A percentile compares a stretch with the other conserved stretches of the same genome.
Evolutionary conservation across 1,284 basidiomycete species (phyloP).

Genomic region (Cryptococcus jaspeensis): DNA sequence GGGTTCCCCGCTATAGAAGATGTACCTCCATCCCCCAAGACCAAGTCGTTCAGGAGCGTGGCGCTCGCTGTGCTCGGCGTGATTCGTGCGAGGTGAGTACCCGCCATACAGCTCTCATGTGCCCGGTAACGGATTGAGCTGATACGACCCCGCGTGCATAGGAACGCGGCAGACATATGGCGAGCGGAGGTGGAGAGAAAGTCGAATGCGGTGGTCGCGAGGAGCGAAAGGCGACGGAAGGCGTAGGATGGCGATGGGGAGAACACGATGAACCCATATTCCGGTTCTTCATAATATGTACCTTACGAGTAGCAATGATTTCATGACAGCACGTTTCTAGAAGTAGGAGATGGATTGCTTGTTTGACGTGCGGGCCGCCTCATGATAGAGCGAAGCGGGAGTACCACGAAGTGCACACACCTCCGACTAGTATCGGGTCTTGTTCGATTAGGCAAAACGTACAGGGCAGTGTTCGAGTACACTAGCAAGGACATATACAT

Average conservation of each 20-base stretch:
- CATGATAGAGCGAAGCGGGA: no score
- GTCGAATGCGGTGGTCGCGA: slow-evolving; percentile 8
- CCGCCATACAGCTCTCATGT: background rate
- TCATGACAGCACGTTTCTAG: no score
- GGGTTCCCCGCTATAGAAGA: slow-evolving; percentile 59
- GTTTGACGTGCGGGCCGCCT: no score
- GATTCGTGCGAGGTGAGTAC: slow-evolving; percentile 63
- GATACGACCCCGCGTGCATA: background rate
- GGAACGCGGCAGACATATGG: slow-evolving; percentile 31
- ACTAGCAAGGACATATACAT: no score
- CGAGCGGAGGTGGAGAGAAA: slow-evolving; percentile 23
- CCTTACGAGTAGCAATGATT: no score
- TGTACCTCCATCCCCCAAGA: slow-evolving; percentile 41
- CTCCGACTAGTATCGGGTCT: no score
- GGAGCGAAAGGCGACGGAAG: slow-evolving; percentile 19
- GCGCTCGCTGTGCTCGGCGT: slow-evolving; percentile 66
- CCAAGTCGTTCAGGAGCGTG: slow-evolving; percentile 60
- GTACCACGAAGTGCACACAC: no score
- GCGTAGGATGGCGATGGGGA: background rate
- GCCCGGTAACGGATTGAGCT: background rate
- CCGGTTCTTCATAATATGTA: no score
- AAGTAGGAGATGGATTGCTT: no score
- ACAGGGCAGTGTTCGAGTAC: no score
- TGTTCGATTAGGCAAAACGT: no score
- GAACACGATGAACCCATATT: no score